Conservation (phyloP, 1,284 basidiomycete species). For the Ustilago sp. region DNA sequence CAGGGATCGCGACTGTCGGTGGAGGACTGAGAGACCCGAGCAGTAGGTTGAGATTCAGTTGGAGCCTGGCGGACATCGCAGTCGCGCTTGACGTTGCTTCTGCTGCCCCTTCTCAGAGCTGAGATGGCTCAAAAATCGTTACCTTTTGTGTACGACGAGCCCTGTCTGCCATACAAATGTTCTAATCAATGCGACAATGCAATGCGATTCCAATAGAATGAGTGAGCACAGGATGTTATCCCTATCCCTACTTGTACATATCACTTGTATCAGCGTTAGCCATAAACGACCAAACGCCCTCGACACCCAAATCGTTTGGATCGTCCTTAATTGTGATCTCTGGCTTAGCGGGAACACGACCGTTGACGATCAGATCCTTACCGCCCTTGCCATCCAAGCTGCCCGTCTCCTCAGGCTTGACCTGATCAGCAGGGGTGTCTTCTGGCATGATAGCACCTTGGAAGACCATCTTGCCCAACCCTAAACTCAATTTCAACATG, state of each 20-base stretch:
- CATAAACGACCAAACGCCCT: conserved; percentile 66
- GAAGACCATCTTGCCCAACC: conserved; percentile 61
- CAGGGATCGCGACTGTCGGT: conserved; percentile 6
- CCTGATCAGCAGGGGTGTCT: conserved; percentile 20
- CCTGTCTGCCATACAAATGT: too few species aligned
- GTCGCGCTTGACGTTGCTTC: conserved; percentile 12
- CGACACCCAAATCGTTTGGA: conserved; percentile 62
- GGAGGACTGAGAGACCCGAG: conserved; percentile 31
- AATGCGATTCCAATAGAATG: conserved; percentile 1
- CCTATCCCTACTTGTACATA: conserved; percentile 52
- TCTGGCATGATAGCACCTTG: conserved; percentile 55
- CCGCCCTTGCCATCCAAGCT: conserved; percentile 15
- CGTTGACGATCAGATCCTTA: conserved; percentile 29
- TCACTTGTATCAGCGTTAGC: conserved; percentile 58
- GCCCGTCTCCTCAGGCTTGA: conserved; percentile 38
- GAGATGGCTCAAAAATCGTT: too few species aligned
- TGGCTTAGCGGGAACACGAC: conserved; percentile 35
- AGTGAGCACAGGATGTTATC: neutral
- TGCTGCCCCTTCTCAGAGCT: neutral
- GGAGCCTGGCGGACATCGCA: conserved; percentile 25
- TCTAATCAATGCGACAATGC: too few species aligned
- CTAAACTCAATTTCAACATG: conserved; percentile 66
- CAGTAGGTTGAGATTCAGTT: conserved; percentile 29
- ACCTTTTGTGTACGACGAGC: too few species aligned
- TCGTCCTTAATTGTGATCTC: conserved; percentile 61